Evolutionary conservation across 1,284 basidiomycete genomes (phyloP).

Genomic region (Cutaneotrichosporon cutaneum): DNA sequence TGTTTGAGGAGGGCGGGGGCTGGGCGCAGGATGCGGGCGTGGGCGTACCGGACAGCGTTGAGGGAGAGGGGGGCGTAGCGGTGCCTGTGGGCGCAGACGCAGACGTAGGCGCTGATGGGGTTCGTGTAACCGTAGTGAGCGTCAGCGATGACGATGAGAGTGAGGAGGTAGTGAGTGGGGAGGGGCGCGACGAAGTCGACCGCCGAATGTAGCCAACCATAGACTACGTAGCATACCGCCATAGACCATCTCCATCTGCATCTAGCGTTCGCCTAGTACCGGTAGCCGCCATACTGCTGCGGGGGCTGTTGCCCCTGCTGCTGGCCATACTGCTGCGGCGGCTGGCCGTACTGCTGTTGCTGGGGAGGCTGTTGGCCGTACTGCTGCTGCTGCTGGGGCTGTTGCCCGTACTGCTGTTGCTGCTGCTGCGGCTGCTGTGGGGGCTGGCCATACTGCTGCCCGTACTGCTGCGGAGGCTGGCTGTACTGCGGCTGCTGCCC

Average conservation of each 20-base stretch:
- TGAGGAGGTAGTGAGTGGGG: no score
- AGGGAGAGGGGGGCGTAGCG: no score
- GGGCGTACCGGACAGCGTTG: no score
- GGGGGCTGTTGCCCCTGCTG: neutral
- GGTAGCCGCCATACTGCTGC: neutral
- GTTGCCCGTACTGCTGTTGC: neutral
- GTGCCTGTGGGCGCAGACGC: no score
- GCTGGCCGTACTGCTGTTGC: neutral
- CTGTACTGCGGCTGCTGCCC: slow-evolving; percentile 1
- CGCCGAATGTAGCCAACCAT: neutral
- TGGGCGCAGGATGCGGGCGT: neutral
- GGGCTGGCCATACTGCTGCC: neutral
- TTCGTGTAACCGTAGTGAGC: no score
- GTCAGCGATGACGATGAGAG: no score
- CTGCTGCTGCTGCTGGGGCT: slow-evolving; percentile 6
- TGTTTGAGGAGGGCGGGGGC: neutral
- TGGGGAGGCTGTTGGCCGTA: neutral
- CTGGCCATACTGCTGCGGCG: slow-evolving; percentile 7
- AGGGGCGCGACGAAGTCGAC: no score
- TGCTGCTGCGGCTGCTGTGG: neutral
- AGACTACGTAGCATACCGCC: neutral
- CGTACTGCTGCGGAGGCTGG: slow-evolving; percentile 9
- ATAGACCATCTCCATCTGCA: neutral
- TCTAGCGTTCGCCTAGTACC: neutral
- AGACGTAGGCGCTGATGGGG: no score